Percentiles rank a stretch among this genome's conserved stretches.
Evolutionary conservation across 352 stramenopile species (phyloP).

Genomic region (Globisporangium splendens): DNA sequence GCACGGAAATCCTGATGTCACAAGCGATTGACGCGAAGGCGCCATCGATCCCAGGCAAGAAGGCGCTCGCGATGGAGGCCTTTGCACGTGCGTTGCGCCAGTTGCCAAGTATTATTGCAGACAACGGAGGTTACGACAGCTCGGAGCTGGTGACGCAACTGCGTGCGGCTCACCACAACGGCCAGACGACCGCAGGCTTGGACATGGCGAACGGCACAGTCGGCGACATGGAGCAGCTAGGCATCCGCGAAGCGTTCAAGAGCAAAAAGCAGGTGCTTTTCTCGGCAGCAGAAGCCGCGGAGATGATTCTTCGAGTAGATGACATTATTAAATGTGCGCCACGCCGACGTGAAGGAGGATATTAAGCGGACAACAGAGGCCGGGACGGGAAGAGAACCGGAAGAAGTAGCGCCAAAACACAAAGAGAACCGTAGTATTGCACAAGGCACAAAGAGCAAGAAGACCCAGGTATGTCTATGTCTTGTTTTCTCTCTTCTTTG

Average conservation of each 20-base stretch:
- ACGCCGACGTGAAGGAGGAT: conserved; percentile 58
- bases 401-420: too few relatives aligned
- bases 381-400: too few relatives aligned
- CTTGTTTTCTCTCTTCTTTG: too few relatives aligned
- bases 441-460: too few relatives aligned
- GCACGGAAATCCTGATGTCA: conserved; percentile 96
- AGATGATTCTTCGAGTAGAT: conserved; percentile 99
- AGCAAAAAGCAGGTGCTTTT: conserved; percentile 97
- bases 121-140: conserved; percentile 99
- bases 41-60: conserved; percentile 94
- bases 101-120: conserved; percentile 97
- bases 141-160: conserved; percentile 97
- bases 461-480: too few relatives aligned
- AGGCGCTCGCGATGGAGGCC: conserved; percentile 97
- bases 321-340: conserved; percentile 97
- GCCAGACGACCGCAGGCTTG: conserved; percentile 92
- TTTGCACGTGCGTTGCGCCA: conserved; percentile 96
- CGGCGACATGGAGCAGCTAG: conserved; percentile 96
- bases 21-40: conserved; percentile 90
- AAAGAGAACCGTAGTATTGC: too few relatives aligned
- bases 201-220: conserved; percentile 96
- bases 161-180: conserved; percentile 91
- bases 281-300: conserved; percentile 96
- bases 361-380: conserved; percentile 9
- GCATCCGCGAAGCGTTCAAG: conserved; percentile 95